Evolutionary conservation across 140 eudicot genomes (phyloP).

Genomic region (Flaveria floridana): DNA sequence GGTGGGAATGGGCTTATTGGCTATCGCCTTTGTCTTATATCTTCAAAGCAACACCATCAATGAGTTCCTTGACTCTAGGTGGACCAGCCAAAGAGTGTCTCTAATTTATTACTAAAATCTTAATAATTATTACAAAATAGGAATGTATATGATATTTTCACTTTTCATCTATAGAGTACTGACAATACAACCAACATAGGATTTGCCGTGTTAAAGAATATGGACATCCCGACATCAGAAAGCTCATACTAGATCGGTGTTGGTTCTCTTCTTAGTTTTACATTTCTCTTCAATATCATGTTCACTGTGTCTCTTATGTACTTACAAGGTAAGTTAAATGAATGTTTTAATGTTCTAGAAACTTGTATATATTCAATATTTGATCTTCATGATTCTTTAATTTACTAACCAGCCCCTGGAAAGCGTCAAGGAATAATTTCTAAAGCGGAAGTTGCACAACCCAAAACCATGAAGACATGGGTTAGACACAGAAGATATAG

Average conservation of each 20-base stretch:
- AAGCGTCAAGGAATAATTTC: constrained; percentile 81
- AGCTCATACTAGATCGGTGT: constrained; percentile 57
- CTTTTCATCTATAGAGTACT: constrained; percentile 36
- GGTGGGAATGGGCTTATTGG: constrained; percentile 83
- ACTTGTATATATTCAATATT: background rate
- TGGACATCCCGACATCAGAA: constrained; percentile 47
- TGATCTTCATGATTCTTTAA: constrained; percentile 6
- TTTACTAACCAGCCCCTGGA: constrained; percentile 60
- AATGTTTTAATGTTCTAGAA: background rate
- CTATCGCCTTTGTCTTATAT: constrained; percentile 73
- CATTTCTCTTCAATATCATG: constrained; percentile 50
- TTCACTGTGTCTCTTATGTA: constrained; percentile 51
- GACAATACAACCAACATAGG: constrained; percentile 41
- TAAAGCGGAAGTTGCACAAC: constrained; percentile 51
- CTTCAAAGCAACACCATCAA: constrained; percentile 59
- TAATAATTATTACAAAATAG: background rate
- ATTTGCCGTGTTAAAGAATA: constrained; percentile 40
- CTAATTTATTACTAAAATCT: background rate
- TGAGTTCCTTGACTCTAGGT: constrained; percentile 59
- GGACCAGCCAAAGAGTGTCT: constrained; percentile 49
- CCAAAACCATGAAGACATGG: no score
- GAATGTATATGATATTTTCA: background rate
- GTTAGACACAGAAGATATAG: no score
- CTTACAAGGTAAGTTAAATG: constrained; percentile 45
- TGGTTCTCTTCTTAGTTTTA: constrained; percentile 50